phyloP scores from a whole-genome alignment of 495 filamentous ascomycete genomes.

The Astrothelium macrocarpum region DNA sequence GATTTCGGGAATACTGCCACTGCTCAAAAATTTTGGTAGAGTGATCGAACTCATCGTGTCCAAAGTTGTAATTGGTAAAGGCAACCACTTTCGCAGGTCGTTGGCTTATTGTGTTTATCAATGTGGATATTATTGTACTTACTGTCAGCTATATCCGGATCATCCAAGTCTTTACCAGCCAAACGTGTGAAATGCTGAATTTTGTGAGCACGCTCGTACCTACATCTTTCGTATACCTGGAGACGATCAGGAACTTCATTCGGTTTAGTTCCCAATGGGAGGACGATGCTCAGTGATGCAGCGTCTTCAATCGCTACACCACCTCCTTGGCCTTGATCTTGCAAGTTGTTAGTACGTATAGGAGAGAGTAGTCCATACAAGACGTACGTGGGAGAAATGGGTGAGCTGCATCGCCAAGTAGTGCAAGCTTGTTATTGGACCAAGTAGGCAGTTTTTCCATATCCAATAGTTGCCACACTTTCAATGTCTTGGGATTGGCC shows the following conservation, averaged over 20 bases:
- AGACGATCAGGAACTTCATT: slow-evolving; percentile 40
- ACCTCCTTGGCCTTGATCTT: slow-evolving; percentile 31
- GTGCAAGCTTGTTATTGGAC: slow-evolving; percentile 39
- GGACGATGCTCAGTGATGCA: slow-evolving; percentile 42
- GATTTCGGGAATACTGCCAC: slow-evolving; percentile 35
- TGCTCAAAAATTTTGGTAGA: slow-evolving; percentile 41
- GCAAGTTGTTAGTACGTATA: background rate
- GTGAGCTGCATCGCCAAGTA: slow-evolving; percentile 56
- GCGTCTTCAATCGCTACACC: slow-evolving; percentile 45
- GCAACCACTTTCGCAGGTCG: slow-evolving; percentile 32
- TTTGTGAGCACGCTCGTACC: slow-evolving; percentile 43
- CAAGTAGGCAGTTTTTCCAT: slow-evolving; percentile 47
- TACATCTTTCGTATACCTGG: slow-evolving; percentile 43
- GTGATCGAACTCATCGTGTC: slow-evolving; percentile 51
- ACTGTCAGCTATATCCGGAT: slow-evolving; percentile 28
- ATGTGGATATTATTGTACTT: background rate
- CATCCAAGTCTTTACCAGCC: slow-evolving; percentile 35
- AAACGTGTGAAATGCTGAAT: slow-evolving; percentile 47
- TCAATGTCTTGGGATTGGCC: slow-evolving; percentile 40
- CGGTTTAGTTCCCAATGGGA: slow-evolving; percentile 35
- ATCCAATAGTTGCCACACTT: slow-evolving; percentile 51
- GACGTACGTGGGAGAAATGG: slow-evolving; percentile 43
- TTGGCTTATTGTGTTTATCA: background rate
- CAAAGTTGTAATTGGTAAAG: slow-evolving; percentile 48
- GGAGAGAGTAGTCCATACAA: background rate